phyloP scores from a whole-genome alignment of 192 early-diverging fungal genomes.

The Podila minutissima region DNA sequence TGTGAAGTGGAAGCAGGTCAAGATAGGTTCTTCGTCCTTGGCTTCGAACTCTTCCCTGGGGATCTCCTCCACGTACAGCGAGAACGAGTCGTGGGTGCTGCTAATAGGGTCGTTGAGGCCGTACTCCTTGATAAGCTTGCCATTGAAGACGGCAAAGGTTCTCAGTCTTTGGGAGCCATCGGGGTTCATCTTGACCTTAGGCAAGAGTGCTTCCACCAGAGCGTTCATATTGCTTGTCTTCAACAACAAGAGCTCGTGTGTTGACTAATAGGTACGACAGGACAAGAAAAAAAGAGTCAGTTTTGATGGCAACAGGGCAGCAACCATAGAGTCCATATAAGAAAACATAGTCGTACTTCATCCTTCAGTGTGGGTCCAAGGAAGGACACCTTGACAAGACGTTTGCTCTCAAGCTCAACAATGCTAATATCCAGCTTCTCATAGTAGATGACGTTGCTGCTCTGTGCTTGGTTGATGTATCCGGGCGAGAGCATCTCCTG shows the following conservation, averaged over 20 bases:
- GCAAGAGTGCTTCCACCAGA: conserved; percentile 61
- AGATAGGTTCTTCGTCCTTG: conserved; percentile 45
- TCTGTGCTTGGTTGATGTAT: conserved; percentile 20
- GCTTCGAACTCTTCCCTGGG: conserved; percentile 57
- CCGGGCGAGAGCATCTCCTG: conserved; percentile 54
- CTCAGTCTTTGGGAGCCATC: conserved; percentile 61
- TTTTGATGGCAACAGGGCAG: background rate
- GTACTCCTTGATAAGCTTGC: conserved; percentile 60
- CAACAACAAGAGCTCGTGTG: conserved; percentile 76
- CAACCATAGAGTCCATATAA: background rate
- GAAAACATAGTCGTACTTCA: conserved; percentile 45
- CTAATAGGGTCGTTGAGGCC: conserved; percentile 56
- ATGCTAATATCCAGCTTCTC: conserved; percentile 87
- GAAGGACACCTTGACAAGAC: conserved; percentile 72
- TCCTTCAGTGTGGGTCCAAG: conserved; percentile 76
- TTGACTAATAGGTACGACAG: conserved; percentile 6
- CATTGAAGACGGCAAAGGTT: conserved; percentile 63
- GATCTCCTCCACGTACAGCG: conserved; percentile 69
- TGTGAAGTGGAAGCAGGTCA: conserved; percentile 83
- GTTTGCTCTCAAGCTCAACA: conserved; percentile 85
- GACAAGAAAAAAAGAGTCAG: background rate
- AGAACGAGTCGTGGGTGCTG: conserved; percentile 50
- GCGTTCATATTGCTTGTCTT: conserved; percentile 63
- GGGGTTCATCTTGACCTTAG: conserved; percentile 57
- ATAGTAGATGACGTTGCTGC: conserved; percentile 71